Evolutionary conservation across 148 eudicot species (phyloP).

Genomic region (Polygonum maritimum): DNA sequence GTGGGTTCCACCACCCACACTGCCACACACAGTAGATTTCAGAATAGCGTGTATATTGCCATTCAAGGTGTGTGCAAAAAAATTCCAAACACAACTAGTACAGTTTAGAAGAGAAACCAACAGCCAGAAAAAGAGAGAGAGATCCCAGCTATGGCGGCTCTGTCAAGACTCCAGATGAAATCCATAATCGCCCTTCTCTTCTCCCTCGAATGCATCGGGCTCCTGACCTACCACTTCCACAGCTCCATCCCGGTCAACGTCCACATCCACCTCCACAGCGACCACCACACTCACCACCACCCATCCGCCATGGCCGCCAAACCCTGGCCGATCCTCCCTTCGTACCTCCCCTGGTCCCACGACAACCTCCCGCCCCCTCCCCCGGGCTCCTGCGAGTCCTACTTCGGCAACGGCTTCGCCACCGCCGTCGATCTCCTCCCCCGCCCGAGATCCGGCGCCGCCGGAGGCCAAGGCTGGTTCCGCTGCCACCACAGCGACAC

Average conservation of each 20-base stretch:
- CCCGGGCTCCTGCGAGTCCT: constrained; percentile 61
- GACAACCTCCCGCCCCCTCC: constrained; percentile 15
- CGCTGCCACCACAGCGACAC: constrained; percentile 59
- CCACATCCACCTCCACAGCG: constrained; percentile 24
- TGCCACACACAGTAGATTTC: too few species aligned
- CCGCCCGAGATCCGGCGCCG: constrained; percentile 7
- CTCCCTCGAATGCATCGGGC: constrained; percentile 49
- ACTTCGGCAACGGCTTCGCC: constrained; percentile 80
- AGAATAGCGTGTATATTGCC: too few species aligned
- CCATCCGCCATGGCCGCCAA: constrained; percentile 18
- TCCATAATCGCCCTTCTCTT: constrained; percentile 44
- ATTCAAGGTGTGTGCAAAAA: not conserved
- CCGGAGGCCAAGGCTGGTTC: constrained; percentile 42
- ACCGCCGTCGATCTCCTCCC: constrained; percentile 28
- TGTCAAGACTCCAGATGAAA: constrained; percentile 20
- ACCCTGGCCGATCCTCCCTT: constrained; percentile 85
- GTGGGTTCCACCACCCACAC: too few species aligned
- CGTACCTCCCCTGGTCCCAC: constrained; percentile 81
- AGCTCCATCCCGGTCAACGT: constrained; percentile 23
- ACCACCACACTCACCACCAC: constrained; percentile 15
- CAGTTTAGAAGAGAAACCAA: not conserved
- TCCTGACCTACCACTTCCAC: constrained; percentile 51
- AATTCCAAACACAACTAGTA: not conserved
- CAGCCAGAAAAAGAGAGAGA: constrained; percentile 6
- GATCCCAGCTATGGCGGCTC: constrained; percentile 9